A percentile compares a stretch with the other conserved stretches of the same genome.
These are phyloP conservation scores for Rubroboletus pulcherrimus DNA, from an alignment of 768 basidiomycete genomes.

Conservation along the genomic window DNA sequence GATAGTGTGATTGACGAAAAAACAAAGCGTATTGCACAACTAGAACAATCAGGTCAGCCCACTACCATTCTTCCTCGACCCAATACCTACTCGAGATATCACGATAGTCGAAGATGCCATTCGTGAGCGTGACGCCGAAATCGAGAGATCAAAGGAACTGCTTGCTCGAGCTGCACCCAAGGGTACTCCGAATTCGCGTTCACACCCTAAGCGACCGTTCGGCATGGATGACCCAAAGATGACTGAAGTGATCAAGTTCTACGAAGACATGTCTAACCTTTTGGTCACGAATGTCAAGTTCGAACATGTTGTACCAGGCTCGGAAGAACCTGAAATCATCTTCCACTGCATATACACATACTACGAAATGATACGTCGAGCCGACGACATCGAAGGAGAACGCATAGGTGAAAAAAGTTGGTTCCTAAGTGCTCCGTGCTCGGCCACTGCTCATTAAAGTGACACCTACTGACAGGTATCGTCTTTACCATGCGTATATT, in stretches of 20 bases:
- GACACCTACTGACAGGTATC: conserved; percentile 41
- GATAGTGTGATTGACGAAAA: conserved; percentile 40
- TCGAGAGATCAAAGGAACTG: conserved; percentile 48
- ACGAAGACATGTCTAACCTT: conserved; percentile 84
- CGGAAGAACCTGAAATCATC: conserved; percentile 49
- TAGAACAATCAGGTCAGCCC: conserved; percentile 47
- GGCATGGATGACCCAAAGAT: conserved; percentile 55
- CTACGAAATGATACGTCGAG: conserved; percentile 30
- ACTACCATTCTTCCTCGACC: not conserved
- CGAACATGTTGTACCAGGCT: conserved; percentile 25
- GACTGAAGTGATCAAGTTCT: conserved; percentile 61
- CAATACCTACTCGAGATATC: not conserved
- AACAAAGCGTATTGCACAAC: conserved; percentile 43
- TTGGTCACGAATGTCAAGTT: conserved; percentile 61
- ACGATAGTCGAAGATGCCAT: conserved; percentile 47
- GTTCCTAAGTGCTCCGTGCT: not conserved
- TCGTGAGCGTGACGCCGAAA: conserved; percentile 59
- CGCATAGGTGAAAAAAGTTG: conserved; percentile 32
- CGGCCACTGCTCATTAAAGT: conserved; percentile 1
- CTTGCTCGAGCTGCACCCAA: conserved; percentile 41
- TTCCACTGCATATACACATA: conserved; percentile 67
- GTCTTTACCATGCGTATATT: conserved; percentile 55
- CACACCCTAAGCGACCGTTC: conserved; percentile 34
- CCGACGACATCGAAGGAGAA: conserved; percentile 33
- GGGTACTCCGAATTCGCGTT: conserved; percentile 34